These are phyloP conservation scores for Triticum urartu DNA, from an alignment of 176 grass and related monocot species.

Conservation along the genomic window DNA sequence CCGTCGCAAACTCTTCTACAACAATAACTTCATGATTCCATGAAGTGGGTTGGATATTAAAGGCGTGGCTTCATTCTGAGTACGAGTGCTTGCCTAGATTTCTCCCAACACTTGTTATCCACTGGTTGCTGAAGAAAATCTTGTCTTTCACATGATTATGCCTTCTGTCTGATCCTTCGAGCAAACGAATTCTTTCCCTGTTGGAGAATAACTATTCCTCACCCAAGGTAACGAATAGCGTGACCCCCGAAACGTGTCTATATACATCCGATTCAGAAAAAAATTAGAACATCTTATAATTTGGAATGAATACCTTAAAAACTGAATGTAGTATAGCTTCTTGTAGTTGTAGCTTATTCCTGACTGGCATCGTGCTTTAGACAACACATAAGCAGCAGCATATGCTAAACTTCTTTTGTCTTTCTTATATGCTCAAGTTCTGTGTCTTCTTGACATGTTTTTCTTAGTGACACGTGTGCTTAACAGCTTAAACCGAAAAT, in stretches of 20 bases:
- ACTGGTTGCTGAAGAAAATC: slow-evolving; percentile 38
- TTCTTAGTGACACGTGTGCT: background rate
- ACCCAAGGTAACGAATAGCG: too few species aligned
- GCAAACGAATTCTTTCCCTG: background rate
- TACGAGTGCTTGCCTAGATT: slow-evolving; percentile 70
- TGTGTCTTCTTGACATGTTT: background rate
- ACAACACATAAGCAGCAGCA: background rate
- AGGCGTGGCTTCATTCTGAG: slow-evolving; percentile 77
- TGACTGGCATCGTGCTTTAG: background rate
- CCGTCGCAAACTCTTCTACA: slow-evolving; percentile 71
- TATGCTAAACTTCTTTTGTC: background rate
- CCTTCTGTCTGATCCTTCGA: slow-evolving; percentile 65
- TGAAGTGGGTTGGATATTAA: slow-evolving; percentile 62
- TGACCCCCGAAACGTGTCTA: too few species aligned
- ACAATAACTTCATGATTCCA: slow-evolving; percentile 47
- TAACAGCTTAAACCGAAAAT: background rate
- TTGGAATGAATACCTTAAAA: background rate
- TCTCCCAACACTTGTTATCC: slow-evolving; percentile 58
- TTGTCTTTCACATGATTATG: slow-evolving; percentile 56
- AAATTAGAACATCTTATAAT: too few species aligned
- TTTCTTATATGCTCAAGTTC: background rate
- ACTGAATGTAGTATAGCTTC: background rate
- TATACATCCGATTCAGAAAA: too few species aligned
- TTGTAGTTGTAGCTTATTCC: background rate
- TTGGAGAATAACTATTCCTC: background rate